phyloP scores from a whole-genome alignment of 805 yeast genomes.

The Spathaspora arborariae region DNA sequence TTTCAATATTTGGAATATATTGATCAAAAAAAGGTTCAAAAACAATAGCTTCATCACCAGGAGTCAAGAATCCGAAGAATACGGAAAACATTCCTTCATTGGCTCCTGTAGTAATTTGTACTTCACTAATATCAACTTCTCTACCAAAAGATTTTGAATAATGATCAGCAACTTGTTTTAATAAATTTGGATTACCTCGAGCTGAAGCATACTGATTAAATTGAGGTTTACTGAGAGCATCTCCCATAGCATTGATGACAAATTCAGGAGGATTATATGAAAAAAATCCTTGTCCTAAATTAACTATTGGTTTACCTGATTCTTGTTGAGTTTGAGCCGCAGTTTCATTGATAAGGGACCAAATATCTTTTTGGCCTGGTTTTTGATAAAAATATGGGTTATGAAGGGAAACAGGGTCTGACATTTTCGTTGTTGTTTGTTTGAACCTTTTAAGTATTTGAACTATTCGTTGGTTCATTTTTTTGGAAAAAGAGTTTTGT shows the following conservation, averaged over 20 bases:
- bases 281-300: conserved; percentile 96
- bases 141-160: conserved; percentile 68
- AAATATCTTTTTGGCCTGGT: conserved; percentile 79
- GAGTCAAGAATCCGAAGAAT: conserved; percentile 77
- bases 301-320: conserved; percentile 73
- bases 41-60: conserved; percentile 93
- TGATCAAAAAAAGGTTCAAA: conserved; percentile 98
- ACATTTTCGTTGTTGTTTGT: background rate
- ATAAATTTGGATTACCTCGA: conserved; percentile 74
- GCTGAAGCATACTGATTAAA: conserved; percentile 93
- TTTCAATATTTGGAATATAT: conserved; percentile 88
- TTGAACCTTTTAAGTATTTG: background rate
- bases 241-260: conserved; percentile 76
- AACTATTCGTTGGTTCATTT: background rate
- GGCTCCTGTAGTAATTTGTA: conserved; percentile 92
- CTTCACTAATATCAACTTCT: conserved; percentile 52
- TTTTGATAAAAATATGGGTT: conserved; percentile 61
- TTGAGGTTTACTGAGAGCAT: conserved; percentile 67
- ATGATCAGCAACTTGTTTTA: conserved; percentile 64
- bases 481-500: background rate
- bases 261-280: conserved; percentile 95
- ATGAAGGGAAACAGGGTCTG: conserved; percentile 28
- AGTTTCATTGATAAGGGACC: conserved; percentile 93
- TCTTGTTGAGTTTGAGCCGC: conserved; percentile 78
- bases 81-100: conserved; percentile 90